Conservation (phyloP, 2,329 filamentous ascomycete genomes). For the Talaromyces piceae region DNA sequence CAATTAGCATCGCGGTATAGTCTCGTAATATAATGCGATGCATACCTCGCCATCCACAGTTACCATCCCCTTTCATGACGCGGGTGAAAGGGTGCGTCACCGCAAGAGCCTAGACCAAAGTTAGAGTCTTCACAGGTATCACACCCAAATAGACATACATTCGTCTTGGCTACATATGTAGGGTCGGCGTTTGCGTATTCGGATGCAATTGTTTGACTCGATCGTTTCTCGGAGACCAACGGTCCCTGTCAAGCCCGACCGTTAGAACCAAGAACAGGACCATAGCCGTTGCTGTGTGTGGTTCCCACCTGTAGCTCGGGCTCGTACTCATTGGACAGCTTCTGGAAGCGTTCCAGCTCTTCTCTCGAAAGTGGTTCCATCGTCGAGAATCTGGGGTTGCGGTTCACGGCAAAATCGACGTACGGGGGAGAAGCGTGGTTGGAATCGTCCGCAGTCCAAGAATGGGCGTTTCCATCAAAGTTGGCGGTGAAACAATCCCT, state of each 20-base stretch:
- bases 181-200: slow-evolving; percentile 87
- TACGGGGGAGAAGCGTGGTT: slow-evolving; percentile 18
- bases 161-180: slow-evolving; percentile 77
- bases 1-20: slow-evolving; percentile 11
- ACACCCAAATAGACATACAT: slow-evolving; percentile 43
- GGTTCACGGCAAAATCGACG: slow-evolving; percentile 14
- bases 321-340: slow-evolving; percentile 54
- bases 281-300: background rate
- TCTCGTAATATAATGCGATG: too few species aligned
- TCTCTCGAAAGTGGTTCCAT: slow-evolving; percentile 40
- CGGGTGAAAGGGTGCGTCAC: slow-evolving; percentile 82
- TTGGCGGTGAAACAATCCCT: slow-evolving; percentile 21
- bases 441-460: slow-evolving; percentile 13
- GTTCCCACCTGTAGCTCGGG: slow-evolving; percentile 47
- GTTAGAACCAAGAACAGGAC: slow-evolving; percentile 17
- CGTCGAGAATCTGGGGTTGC: slow-evolving; percentile 15
- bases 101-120: slow-evolving; percentile 58
- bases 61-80: slow-evolving; percentile 82
- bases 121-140: background rate
- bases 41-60: slow-evolving; percentile 96
- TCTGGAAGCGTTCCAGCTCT: slow-evolving; percentile 55
- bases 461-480: slow-evolving; percentile 17
- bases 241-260: slow-evolving; percentile 58
- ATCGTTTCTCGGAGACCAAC: slow-evolving; percentile 68
- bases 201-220: slow-evolving; percentile 67